Evolutionary conservation across 2,329 filamentous ascomycete genomes (phyloP), one percentile per base, ranked within the genome.

Genomic region (Ascochyta fabae): DNA sequence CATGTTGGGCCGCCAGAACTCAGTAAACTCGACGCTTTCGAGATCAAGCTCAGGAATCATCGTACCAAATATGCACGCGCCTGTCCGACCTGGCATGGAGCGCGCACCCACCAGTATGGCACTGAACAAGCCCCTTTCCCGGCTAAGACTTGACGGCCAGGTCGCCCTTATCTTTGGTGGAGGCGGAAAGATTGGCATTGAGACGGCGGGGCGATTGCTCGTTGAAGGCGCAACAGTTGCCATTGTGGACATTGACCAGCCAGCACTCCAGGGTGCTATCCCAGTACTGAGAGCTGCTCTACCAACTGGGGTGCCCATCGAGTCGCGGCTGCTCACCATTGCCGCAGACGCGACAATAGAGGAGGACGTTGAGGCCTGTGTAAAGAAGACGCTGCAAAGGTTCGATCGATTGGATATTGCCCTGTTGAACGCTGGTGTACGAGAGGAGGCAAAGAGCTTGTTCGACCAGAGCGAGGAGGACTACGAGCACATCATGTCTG

Each of bases 361-460:
- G 53, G 71, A 95, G 96, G 47, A 98, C 81, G 68, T 91, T 92
- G 80, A 96, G 98, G 22, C 88, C 87, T 72, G 96, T 87, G 5
- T 87, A 82, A 15, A 98, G 83, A 65, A 68, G 58, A 64, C 62
- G 4, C 44, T 73, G 10, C 61, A 64, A 49, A 63, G 64, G 26
- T 74, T 72, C 44, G 61, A 66, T 23, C 61, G 53, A 31, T 38
- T 74, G 23, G 71, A 74, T 33, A 63, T 62, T 24, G 69, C 65
- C 5, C 59, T 72, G 23, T 41, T 72, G 40, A 71, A 70, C 35
- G 69, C 67, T 9, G 66, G 66, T 35, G 60, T 68, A n/a, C 58
- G 62, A 23, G 67, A 67, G 9, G 58, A 60, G 31, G 59, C 60
- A 12, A 72, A 72, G 36, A 71, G 66, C 44, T 59, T 77, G 27